Evolutionary conservation across 2,329 filamentous ascomycete species (phyloP), one percentile per base, ranked within the genome.

Genomic region (Epichloe aotearoae): DNA sequence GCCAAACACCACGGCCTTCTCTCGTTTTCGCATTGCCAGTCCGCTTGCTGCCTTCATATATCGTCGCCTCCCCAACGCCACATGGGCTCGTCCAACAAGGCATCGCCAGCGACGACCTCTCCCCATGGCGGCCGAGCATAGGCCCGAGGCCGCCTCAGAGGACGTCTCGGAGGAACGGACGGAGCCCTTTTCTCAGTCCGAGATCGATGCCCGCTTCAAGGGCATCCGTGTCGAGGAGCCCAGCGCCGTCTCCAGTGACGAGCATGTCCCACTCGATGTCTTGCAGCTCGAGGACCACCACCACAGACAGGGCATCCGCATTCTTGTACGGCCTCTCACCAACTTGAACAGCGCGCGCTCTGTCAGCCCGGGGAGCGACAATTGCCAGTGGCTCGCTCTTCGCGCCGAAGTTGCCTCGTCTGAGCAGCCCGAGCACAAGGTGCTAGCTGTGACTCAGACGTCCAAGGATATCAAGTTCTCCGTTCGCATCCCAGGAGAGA

Each of bases 391-490:
- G 74, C 65, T 80, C 15, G 74, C 73, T 15, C 66, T 80, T 48
- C 75, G 73, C 51, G 73, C 76, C 54, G 75, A 79, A 59, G 70
- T 75, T 38, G 69, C 74, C 38, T 71, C 73, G 17, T 62, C 73
- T 40, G 70, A 74, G n/a, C 68, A 73, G 59, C 70, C 74, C n/a
- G 69, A 72, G 54, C 73, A 79, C 61, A 76, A 73, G 59, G 77
- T 80, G 46, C 64, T 81, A 26, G 77, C 77, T 37, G 77, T 81
- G 59, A 79, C 76, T 56, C 77, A 81, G 66, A 80, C 77, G 5
- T 69, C 72, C 54, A 73, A 73, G 58, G 76, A 80, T 61, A 78
- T 79, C 69, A 80, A 78, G 54, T 80, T 80, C 58, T 75, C 74
- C 39, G 75, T 80, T 53, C 69, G 72, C 47, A 76, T 80, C 51